Base-by-base conservation (phyloP, 192 early-diverging fungal genomes). In the Endogone sp. region DNA sequence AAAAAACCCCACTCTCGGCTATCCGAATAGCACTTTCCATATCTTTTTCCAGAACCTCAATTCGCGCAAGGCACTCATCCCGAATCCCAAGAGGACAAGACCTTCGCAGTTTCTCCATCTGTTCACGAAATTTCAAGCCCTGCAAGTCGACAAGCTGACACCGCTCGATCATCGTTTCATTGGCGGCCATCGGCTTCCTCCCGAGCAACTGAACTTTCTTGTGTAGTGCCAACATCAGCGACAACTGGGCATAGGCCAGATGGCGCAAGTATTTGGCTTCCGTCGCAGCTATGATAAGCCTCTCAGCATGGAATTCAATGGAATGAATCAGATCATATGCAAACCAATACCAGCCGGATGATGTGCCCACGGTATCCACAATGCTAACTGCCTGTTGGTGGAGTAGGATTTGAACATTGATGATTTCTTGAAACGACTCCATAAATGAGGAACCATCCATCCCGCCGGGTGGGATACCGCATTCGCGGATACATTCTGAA, bases 301-400 rank as follows among this genome's bases (percentile, higher is more conserved):
- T 26, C 3, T 63, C 22, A 3, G 29, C 29, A 58, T 77, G 58
- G 23, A 44, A n/a, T 10, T 29, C 1, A 4, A 65, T 29, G 13
- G 71, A 72, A 3, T 31, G 16, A 10, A 66, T 21, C 59, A 77
- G 29, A 37, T 77, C 76, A 32, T 73, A 66, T 0, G 72, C 55
- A 61, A 77, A 77, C 71, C 71, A 77, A 25, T 73, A 77, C 76
- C 76, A 77, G 0, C 76, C 76, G 2, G 64, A 61, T 0, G 26
- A 32, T 0, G 49, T 6, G 3, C 72, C 76, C 29, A 29, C 29
- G 0, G 60, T 58, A 0, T 66, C 59, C 63, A 77, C 55, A 0
- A 55, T 64, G 0, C 62, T n/a, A 0, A 31, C 6, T 16, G 68
- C 72, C 26, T 70, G 21, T 2, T n/a, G 29, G 9, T 68, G 30